A percentile compares a stretch with the other conserved stretches of the same genome.
phyloP scores from a whole-genome alignment of 768 basidiomycete species.

The Rubroboletus satanas region DNA sequence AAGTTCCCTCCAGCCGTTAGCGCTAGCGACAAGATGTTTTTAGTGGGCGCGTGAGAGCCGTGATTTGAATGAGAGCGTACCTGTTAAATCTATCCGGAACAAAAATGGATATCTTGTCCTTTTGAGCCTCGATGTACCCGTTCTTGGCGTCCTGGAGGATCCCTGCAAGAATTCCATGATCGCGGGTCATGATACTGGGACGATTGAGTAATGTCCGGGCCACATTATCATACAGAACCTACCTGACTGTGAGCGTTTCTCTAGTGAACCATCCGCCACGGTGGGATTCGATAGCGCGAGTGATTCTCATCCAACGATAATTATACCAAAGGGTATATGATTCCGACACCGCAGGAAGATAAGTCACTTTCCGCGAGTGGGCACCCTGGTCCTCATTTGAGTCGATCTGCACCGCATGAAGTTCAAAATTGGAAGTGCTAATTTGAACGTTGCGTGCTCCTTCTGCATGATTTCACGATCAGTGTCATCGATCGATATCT shows the following conservation, averaged over 20 bases:
- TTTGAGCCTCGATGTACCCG: slow-evolving; percentile 47
- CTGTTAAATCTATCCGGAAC: slow-evolving; percentile 43
- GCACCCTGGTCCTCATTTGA: slow-evolving; percentile 20
- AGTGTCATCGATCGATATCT: background rate
- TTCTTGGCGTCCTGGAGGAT: slow-evolving; percentile 54
- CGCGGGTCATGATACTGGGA: slow-evolving; percentile 47
- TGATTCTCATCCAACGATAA: slow-evolving; percentile 29
- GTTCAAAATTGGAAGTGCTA: slow-evolving; percentile 39
- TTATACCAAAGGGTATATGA: slow-evolving; percentile 36
- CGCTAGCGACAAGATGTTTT: slow-evolving; percentile 13
- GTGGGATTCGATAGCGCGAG: slow-evolving; percentile 18
- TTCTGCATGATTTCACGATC: slow-evolving; percentile 11
- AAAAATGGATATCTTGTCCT: slow-evolving; percentile 51
- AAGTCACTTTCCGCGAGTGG: slow-evolving; percentile 30
- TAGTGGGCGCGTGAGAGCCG: background rate
- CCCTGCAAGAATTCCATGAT: slow-evolving; percentile 43
- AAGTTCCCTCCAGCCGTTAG: slow-evolving; percentile 50
- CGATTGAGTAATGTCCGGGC: background rate
- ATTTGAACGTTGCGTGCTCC: slow-evolving; percentile 50
- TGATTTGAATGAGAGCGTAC: slow-evolving; percentile 20
- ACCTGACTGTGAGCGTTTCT: slow-evolving; percentile 26
- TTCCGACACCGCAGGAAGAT: slow-evolving; percentile 32
- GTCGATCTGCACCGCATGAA: slow-evolving; percentile 23
- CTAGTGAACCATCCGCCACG: slow-evolving; percentile 16
- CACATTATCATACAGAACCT: background rate